These are phyloP conservation scores for Neophaeococcomyces mojaviensis DNA, from an alignment of 2,329 filamentous ascomycete genomes.

Conservation along the genomic window DNA sequence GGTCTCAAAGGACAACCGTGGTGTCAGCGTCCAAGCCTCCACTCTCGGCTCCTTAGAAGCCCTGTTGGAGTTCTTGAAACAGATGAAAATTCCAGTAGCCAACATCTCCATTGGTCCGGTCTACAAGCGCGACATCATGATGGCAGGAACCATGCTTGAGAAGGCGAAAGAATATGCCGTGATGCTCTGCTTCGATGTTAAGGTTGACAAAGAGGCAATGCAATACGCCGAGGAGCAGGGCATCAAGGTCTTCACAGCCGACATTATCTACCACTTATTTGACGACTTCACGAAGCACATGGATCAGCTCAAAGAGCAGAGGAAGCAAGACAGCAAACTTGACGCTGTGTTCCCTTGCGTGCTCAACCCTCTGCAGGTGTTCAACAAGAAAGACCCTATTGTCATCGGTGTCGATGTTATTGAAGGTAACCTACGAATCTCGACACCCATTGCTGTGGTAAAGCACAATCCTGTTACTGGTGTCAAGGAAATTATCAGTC, in stretches of 20 bases:
- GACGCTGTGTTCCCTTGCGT: slow-evolving; percentile 96
- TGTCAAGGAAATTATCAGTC: slow-evolving; percentile 70
- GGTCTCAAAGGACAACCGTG: slow-evolving; percentile 83
- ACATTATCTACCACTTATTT: slow-evolving; percentile 98
- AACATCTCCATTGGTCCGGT: slow-evolving; percentile 97
- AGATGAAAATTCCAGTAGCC: slow-evolving; percentile 92
- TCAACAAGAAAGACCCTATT: slow-evolving; percentile 97
- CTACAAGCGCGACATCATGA: slow-evolving; percentile 96
- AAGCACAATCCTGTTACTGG: slow-evolving; percentile 73
- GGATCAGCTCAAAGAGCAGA: slow-evolving; percentile 75
- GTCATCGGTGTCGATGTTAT: slow-evolving; percentile 90
- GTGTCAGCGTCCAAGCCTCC: slow-evolving; percentile 94
- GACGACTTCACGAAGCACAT: slow-evolving; percentile 95
- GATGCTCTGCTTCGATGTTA: slow-evolving; percentile 99
- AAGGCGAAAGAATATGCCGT: slow-evolving; percentile 93
- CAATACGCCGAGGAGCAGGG: slow-evolving; percentile 87
- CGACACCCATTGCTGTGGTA: slow-evolving; percentile 83
- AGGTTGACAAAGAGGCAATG: slow-evolving; percentile 93
- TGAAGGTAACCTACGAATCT: slow-evolving; percentile 78
- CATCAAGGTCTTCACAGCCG: slow-evolving; percentile 95
- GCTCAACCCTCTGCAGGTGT: slow-evolving; percentile 79
- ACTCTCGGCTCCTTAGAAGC: slow-evolving; percentile 96
- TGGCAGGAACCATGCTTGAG: slow-evolving; percentile 87
- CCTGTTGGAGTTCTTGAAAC: slow-evolving; percentile 88
- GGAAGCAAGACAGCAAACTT: slow-evolving; percentile 94